Evolutionary conservation across 768 basidiomycete genomes (phyloP).

Genomic region (Lyophyllum atratum): DNA sequence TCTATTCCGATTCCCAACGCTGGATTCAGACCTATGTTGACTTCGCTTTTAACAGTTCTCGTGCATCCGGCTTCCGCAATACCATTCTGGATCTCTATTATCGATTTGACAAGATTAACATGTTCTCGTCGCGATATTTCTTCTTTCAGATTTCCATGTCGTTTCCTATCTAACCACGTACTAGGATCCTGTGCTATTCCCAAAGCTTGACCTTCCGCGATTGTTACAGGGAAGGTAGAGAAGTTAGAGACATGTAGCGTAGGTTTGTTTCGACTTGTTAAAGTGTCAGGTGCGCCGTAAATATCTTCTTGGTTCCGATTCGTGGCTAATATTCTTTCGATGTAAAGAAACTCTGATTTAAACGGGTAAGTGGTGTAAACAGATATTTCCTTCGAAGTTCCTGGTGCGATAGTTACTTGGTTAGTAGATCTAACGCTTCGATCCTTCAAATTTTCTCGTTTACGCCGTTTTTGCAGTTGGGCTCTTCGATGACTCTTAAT

Average conservation of each 20-base stretch:
- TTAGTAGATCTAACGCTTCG: slow-evolving; percentile 2
- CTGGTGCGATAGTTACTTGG: slow-evolving; percentile 11
- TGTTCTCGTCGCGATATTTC: neutral
- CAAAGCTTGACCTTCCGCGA: slow-evolving; percentile 12
- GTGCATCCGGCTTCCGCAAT: neutral
- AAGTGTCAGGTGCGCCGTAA: slow-evolving; percentile 15
- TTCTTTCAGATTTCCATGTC: neutral
- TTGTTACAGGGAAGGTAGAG: neutral
- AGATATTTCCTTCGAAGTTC: slow-evolving; percentile 6
- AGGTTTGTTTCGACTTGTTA: slow-evolving; percentile 11
- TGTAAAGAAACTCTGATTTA: neutral
- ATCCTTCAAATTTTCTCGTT: too few species aligned
- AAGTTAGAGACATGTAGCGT: neutral
- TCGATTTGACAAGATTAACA: neutral
- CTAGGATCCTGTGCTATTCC: slow-evolving; percentile 11
- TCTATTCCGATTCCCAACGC: too few species aligned
- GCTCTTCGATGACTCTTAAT: neutral
- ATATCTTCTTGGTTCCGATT: slow-evolving; percentile 8
- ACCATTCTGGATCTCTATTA: neutral
- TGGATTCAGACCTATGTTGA: too few species aligned
- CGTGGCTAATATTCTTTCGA: slow-evolving; percentile 9
- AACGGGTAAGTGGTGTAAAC: slow-evolving; percentile 5
- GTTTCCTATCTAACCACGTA: slow-evolving; percentile 18
- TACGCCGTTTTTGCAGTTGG: neutral
- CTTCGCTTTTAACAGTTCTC: too few species aligned